phyloP scores from a whole-genome alignment of 2,329 filamentous ascomycete species.

The Cercospora sp. region DNA sequence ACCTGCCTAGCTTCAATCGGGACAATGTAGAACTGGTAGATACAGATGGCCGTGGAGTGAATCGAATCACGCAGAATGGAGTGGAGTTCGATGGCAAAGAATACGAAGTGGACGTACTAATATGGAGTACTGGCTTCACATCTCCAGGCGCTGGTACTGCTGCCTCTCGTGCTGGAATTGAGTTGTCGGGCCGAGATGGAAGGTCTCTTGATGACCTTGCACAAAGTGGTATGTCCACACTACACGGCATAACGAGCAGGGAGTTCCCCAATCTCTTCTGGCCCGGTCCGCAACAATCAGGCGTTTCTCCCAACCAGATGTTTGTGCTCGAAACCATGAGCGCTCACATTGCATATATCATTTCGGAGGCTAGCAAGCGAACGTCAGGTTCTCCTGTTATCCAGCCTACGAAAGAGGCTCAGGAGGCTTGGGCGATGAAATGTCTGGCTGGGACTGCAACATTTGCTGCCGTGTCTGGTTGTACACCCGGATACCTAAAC shows the following conservation, averaged over 20 bases:
- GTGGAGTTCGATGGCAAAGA: constrained; percentile 52
- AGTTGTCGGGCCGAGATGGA: constrained; percentile 46
- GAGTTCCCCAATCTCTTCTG: constrained; percentile 60
- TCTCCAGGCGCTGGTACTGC: constrained; percentile 32
- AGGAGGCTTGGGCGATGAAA: constrained; percentile 50
- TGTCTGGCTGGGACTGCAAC: constrained; percentile 46
- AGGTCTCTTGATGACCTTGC: constrained; percentile 47
- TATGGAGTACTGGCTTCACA: constrained; percentile 51
- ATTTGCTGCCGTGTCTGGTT: constrained; percentile 46
- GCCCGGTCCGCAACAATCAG: constrained; percentile 47
- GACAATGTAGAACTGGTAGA: constrained; percentile 61
- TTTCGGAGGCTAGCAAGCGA: constrained; percentile 40
- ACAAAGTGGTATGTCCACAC: constrained; percentile 48
- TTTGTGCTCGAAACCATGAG: constrained; percentile 42
- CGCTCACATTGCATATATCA: constrained; percentile 50
- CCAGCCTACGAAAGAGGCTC: constrained; percentile 50
- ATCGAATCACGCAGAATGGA: constrained; percentile 48
- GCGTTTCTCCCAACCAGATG: constrained; percentile 32
- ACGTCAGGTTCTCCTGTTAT: constrained; percentile 37
- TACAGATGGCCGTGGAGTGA: constrained; percentile 56
- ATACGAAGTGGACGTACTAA: constrained; percentile 51
- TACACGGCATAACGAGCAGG: constrained; percentile 53
- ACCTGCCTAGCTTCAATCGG: constrained; percentile 58
- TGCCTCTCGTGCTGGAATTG: constrained; percentile 32
- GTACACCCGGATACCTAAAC: constrained; percentile 59